phyloP scores from a whole-genome alignment of 2,329 filamentous ascomycete species.

The Gnomoniopsis sp. region DNA sequence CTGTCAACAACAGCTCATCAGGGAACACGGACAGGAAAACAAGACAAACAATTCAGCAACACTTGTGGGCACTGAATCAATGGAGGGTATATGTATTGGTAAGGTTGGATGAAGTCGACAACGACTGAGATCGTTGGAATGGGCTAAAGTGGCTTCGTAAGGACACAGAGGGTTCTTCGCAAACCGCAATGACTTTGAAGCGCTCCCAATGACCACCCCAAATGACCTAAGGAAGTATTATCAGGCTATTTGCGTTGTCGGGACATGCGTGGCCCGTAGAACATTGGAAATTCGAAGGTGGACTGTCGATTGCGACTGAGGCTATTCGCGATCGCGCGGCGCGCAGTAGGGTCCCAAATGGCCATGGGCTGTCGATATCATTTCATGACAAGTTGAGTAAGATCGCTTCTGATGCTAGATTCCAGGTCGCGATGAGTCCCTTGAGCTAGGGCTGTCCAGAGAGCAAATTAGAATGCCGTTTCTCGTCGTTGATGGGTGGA shows the following conservation, averaged over 20 bases:
- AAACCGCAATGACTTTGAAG: neutral
- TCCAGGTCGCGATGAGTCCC: neutral
- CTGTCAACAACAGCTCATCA: slow-evolving; percentile 6
- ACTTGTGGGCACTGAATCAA: slow-evolving; percentile 17
- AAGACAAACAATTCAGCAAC: slow-evolving; percentile 14
- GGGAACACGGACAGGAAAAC: slow-evolving; percentile 6
- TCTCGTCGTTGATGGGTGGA: neutral
- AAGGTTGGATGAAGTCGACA: slow-evolving; percentile 7
- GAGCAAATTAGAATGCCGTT: neutral
- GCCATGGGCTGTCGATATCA: neutral
- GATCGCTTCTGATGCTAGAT: neutral
- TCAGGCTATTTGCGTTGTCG: slow-evolving; percentile 1
- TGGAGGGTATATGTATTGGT: neutral
- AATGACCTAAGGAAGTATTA: neutral
- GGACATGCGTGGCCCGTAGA: neutral
- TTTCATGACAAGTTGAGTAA: neutral
- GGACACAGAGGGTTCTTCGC: slow-evolving; percentile 1
- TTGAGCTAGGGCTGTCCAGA: neutral
- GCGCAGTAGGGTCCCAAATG: neutral
- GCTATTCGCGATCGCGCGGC: neutral
- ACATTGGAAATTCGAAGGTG: neutral
- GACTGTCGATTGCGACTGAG: neutral
- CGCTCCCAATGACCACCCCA: neutral
- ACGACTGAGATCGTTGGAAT: slow-evolving; percentile 15
- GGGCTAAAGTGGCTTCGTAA: neutral